Evolutionary conservation across 495 filamentous ascomycete genomes (phyloP).

Genomic region (Xylaria venustula): DNA sequence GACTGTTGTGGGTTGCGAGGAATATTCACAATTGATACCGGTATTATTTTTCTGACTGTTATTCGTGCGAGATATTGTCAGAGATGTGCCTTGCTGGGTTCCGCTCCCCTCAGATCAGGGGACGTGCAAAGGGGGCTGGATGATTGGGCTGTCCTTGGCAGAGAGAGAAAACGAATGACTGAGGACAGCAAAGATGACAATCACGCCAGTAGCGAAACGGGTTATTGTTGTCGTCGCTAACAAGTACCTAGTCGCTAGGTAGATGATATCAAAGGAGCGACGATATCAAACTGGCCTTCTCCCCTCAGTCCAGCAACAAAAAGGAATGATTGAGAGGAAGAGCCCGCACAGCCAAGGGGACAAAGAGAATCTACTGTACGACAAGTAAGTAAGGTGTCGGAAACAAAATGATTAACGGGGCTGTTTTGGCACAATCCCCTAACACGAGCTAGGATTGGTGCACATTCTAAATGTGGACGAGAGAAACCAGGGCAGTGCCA

Average conservation of each 20-base stretch:
- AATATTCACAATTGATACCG: not conserved
- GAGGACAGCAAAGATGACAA: slow-evolving; percentile 5
- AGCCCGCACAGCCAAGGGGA: not conserved
- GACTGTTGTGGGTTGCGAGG: slow-evolving; percentile 7
- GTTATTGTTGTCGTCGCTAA: not conserved
- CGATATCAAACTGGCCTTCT: slow-evolving; percentile 1
- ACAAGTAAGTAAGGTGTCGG: not conserved
- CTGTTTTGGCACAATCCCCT: slow-evolving; percentile 9
- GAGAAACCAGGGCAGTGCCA: slow-evolving; percentile 5
- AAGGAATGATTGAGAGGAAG: not conserved
- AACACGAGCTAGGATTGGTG: slow-evolving; percentile 13
- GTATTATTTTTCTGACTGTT: not conserved
- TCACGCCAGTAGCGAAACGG: not conserved
- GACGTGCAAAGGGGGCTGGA: slow-evolving; percentile 12
- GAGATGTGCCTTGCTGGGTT: slow-evolving; percentile 27
- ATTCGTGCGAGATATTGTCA: slow-evolving; percentile 10
- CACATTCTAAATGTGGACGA: not conserved
- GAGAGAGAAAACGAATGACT: slow-evolving; percentile 25
- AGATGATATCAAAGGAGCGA: slow-evolving; percentile 11
- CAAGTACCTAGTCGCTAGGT: not conserved
- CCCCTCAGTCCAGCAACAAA: not conserved
- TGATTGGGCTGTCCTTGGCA: slow-evolving; percentile 20
- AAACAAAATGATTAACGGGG: slow-evolving; percentile 6
- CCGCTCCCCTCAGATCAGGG: slow-evolving; percentile 30
- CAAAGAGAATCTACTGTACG: slow-evolving; percentile 4